These are phyloP conservation scores for Beta corolliflora DNA, from an alignment of 179 eudicot genomes.

Conservation along the genomic window DNA sequence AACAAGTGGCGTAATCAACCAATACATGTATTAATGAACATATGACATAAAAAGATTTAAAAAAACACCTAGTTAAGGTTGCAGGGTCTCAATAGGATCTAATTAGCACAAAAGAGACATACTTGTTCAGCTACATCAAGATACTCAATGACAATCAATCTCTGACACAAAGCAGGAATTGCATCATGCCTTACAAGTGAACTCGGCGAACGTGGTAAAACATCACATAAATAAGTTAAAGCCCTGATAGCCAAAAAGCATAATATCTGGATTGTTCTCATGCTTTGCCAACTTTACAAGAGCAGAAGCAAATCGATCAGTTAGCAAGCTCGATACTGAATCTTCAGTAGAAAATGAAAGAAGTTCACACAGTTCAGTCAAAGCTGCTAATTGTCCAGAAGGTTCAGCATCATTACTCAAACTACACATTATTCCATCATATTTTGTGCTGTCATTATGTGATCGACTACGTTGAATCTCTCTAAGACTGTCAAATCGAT, in stretches of 20 bases:
- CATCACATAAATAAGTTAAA: constrained; percentile 85
- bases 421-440: constrained; percentile 52
- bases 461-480: constrained; percentile 58
- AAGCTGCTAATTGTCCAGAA: constrained; percentile 66
- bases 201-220: constrained; percentile 59
- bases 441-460: constrained; percentile 51
- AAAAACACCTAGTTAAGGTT: neutral
- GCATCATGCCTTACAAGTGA: constrained; percentile 74
- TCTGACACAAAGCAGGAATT: constrained; percentile 75
- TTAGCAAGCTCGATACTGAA: constrained; percentile 55
- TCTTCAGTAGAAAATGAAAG: constrained; percentile 69
- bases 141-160: constrained; percentile 68
- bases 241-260: constrained; percentile 91
- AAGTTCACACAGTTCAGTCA: constrained; percentile 84
- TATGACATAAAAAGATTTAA: neutral
- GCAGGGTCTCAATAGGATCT: neutral
- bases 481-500: constrained; percentile 40
- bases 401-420: constrained; percentile 57
- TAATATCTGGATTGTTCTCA: constrained; percentile 65
- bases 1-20: constrained; percentile 14
- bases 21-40: neutral
- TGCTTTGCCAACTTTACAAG: constrained; percentile 76
- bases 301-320: constrained; percentile 61
- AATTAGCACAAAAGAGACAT: constrained; percentile 29
- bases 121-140: constrained; percentile 97